Percentiles rank a stretch among this genome's conserved stretches.
phyloP scores from a whole-genome alignment of 306 rosid species.

The Lathyrus aphaca region DNA sequence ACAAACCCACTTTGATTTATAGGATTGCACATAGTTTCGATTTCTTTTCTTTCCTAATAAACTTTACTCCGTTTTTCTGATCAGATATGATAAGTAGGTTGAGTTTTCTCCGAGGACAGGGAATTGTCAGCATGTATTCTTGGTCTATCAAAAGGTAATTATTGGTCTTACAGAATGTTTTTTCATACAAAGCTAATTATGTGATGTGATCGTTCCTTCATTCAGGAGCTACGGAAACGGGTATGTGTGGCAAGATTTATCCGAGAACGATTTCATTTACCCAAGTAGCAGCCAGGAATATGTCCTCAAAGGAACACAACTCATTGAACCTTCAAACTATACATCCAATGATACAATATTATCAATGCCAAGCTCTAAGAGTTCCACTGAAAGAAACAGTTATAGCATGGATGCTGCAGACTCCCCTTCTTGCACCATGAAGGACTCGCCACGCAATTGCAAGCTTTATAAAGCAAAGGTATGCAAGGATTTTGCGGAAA shows the following conservation, averaged over 20 bases:
- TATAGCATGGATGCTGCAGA: constrained; percentile 44
- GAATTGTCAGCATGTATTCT: constrained; percentile 55
- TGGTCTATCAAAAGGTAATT: constrained; percentile 67
- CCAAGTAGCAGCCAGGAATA: constrained; percentile 67
- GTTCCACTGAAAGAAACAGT: constrained; percentile 52
- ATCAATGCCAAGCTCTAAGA: constrained; percentile 51
- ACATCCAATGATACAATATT: constrained; percentile 49
- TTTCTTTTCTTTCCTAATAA: too few species aligned
- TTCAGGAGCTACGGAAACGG: constrained; percentile 62
- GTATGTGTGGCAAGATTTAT: constrained; percentile 75
- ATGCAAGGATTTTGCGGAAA: constrained; percentile 38
- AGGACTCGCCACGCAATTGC: constrained; percentile 36
- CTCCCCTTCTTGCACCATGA: constrained; percentile 36
- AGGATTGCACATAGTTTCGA: too few species aligned
- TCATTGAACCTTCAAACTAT: constrained; percentile 46
- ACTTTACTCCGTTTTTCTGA: constrained; percentile 1
- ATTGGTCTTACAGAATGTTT: constrained; percentile 12
- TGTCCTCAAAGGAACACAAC: constrained; percentile 63
- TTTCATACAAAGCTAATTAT: neutral
- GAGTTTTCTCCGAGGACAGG: constrained; percentile 60
- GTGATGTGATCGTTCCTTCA: neutral
- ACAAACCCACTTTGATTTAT: neutral
- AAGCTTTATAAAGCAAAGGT: constrained; percentile 48
- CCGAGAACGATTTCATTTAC: constrained; percentile 58
- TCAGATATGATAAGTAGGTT: constrained; percentile 64